These are phyloP conservation scores for Lignosus rhinocerotis DNA, from an alignment of 1,284 basidiomycete genomes.

Conservation along the genomic window DNA sequence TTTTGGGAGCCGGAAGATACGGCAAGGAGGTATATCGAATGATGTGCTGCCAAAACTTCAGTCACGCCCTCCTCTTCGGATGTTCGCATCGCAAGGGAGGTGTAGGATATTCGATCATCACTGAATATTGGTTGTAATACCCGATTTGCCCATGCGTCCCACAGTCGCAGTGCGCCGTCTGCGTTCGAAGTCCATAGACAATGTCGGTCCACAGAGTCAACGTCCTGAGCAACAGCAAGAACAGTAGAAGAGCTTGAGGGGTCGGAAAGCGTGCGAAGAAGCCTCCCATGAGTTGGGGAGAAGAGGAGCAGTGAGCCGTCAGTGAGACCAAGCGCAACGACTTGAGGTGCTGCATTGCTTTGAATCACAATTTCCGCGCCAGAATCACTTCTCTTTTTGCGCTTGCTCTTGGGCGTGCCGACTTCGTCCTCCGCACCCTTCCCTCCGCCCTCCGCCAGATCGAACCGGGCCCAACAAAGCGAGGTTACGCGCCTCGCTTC, in stretches of 20 bases:
- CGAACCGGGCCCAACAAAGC: conserved; percentile 51
- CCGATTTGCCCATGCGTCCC: conserved; percentile 53
- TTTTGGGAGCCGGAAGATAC: conserved; percentile 38
- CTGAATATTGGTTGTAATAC: conserved; percentile 49
- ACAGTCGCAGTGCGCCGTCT: conserved; percentile 56
- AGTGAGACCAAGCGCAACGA: conserved; percentile 57
- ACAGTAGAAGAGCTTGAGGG: conserved; percentile 54
- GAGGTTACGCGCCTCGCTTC: conserved; percentile 57
- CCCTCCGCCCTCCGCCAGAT: conserved; percentile 23
- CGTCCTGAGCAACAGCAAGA: conserved; percentile 44
- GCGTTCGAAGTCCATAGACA: conserved; percentile 58
- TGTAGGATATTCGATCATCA: conserved; percentile 57
- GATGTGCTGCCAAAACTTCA: conserved; percentile 58
- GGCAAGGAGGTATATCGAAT: conserved; percentile 57
- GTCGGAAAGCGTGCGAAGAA: conserved; percentile 56
- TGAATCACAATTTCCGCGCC: conserved; percentile 23
- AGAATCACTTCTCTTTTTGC: conserved; percentile 45
- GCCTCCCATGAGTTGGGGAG: conserved; percentile 56
- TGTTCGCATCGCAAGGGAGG: conserved; percentile 49
- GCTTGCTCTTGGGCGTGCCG: conserved; percentile 31
- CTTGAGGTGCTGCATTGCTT: conserved; percentile 32
- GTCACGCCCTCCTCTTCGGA: conserved; percentile 32
- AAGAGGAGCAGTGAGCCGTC: conserved; percentile 58
- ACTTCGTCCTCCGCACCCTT: conserved; percentile 28
- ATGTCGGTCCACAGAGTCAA: conserved; percentile 24